Percentiles rank a stretch among this genome's conserved stretches.
phyloP scores from a whole-genome alignment of 345 rosid species.

The Melaleuca quinquenervia region DNA sequence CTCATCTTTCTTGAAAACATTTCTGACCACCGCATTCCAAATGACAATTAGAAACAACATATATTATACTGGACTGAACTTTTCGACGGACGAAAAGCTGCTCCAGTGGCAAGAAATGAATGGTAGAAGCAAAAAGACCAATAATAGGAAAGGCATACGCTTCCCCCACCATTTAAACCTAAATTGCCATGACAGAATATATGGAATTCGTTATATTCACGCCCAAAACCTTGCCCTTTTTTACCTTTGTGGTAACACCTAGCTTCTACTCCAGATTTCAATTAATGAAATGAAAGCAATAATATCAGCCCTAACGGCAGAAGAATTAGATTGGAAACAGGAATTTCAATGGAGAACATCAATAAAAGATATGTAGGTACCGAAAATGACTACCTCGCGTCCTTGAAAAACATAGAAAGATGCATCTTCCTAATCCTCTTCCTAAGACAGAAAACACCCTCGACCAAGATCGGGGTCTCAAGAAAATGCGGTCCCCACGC shows the following conservation, averaged over 20 bases:
- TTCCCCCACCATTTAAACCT: background rate
- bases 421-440: constrained; percentile 12
- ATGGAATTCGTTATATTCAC: background rate
- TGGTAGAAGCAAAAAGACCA: background rate
- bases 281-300: background rate
- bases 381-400: constrained; percentile 9
- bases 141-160: background rate
- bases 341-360: background rate
- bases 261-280: background rate
- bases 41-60: background rate
- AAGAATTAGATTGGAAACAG: background rate
- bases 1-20: constrained; percentile 50
- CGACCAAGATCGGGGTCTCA: background rate
- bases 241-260: background rate
- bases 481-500: background rate
- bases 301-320: background rate
- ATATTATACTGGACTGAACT: background rate
- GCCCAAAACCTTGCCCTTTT: background rate
- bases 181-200: background rate
- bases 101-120: background rate
- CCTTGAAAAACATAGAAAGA: constrained; percentile 21
- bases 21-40: constrained; percentile 21
- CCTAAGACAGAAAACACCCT: constrained; percentile 4
- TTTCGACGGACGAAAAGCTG: background rate
- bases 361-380: background rate